These are phyloP conservation scores for Clathrospora elynae DNA, from an alignment of 2,329 filamentous ascomycete genomes.

Conservation along the genomic window DNA sequence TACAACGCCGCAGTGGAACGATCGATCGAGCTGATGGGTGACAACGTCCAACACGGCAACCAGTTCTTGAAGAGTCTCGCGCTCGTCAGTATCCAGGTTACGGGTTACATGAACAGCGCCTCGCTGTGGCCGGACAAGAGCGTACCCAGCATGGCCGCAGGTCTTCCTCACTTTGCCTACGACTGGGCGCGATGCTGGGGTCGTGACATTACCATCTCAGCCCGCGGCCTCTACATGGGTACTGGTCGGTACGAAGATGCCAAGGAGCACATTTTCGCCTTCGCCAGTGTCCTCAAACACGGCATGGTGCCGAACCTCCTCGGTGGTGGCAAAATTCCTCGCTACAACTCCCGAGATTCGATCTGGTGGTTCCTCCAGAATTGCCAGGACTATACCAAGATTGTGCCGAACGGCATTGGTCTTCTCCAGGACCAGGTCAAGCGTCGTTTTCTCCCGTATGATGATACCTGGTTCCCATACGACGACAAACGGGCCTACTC, in stretches of 20 bases:
- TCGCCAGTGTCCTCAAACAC: constrained; percentile 95
- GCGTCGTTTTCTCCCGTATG: constrained; percentile 88
- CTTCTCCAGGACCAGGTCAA: constrained; percentile 78
- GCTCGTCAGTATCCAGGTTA: constrained; percentile 90
- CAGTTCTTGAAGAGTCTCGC: constrained; percentile 86
- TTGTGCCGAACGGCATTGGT: constrained; percentile 75
- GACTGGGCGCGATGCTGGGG: constrained; percentile 98
- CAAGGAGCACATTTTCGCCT: constrained; percentile 90
- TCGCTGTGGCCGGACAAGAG: constrained; percentile 85
- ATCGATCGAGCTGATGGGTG: constrained; percentile 77
- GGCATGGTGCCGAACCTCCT: constrained; percentile 97
- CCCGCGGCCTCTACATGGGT: constrained; percentile 87
- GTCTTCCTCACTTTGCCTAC: constrained; percentile 89
- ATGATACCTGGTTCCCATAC: constrained; percentile 89
- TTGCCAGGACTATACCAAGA: constrained; percentile 87
- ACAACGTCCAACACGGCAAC: constrained; percentile 78
- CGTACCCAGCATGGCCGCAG: constrained; percentile 87
- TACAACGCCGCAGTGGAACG: constrained; percentile 83
- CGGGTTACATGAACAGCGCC: constrained; percentile 84
- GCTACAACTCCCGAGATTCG: constrained; percentile 95
- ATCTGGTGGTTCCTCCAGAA: constrained; percentile 98
- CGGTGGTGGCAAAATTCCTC: constrained; percentile 79
- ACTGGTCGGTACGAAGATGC: constrained; percentile 89
- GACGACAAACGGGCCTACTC: constrained; percentile 87
- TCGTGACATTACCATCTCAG: constrained; percentile 93